Base-by-base conservation (phyloP, 2,329 filamentous ascomycete genomes). In the Monilinia polystroma region DNA sequence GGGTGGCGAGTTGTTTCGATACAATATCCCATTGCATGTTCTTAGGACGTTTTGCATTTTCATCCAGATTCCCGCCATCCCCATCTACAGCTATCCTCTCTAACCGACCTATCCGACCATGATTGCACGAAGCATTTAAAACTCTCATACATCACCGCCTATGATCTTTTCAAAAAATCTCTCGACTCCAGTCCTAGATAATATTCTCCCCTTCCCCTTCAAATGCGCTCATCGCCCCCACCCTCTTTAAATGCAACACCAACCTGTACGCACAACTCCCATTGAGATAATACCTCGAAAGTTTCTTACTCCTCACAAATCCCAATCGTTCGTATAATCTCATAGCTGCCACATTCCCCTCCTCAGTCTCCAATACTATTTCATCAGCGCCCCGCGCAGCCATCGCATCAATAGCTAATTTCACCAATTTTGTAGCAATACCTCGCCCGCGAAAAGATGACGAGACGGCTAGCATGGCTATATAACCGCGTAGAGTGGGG, bases 391-490 rank as follows among this genome's bases (percentile, higher is more conserved):
- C 85, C 63, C 90, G 84, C 67, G 86, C 85, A 14, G 87, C 86
- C 95, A 99, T 99, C 70, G 90, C 90, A 72, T 97, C 92, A 70
- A 99, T 93, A 26, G 93, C 93, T 82, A 87, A 88, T 70, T 89
- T 87, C n/a, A 99, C 95, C 12, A 99, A 83, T 52, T 88, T 88
- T 0, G 93, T 97, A 1, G 91, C 95, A 68, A 99, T 93, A 1
- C 95, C 94, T 70, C 88, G 86, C 7, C 93, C 93, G 29, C 95
- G 88, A 74, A 92, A 90, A 35, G 87, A 81, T 51, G 92, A 87
- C 54, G 89, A 87, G 6, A 97, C 93, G n/a, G 95, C 95, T 53
- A 99, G 84, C 95, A 99, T 99, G 75, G 95, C 95, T 73, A 99
- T 98, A 80, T 99, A 99, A 67, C 95, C 95, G 70, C 95, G 87